Base-by-base conservation (phyloP, 345 rosid genomes). In the Eucalyptus dawsonii region DNA sequence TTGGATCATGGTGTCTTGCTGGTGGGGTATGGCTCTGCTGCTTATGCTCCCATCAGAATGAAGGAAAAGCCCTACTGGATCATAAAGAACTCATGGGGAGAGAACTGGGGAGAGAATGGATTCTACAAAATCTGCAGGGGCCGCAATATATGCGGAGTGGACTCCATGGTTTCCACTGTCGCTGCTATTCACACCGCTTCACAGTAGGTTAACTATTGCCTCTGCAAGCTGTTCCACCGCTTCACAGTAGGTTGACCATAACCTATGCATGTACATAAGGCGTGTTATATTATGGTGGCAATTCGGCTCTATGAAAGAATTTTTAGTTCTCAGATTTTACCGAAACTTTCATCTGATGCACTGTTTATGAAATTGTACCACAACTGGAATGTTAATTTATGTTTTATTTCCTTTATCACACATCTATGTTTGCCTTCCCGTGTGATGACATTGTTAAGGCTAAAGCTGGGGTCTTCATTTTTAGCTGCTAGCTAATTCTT, bases 51-150 rank as follows among this genome's bases (percentile, higher is more conserved):
- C 0, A 90, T 96, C 69, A 88, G 99, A 87, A 86, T 96, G 97
- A 97, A 97, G 97, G 97, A 97, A 50, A 97, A 97, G 94, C 98
- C 98, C 14, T 97, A 91, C 91, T 97, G 99, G 99, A 92, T 97
- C 91, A 97, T 97, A 87, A 97, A 97, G 97, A 97, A 97, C 88
- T 97, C 99, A 1, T 97, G 99, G 99, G 99, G 99, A 37, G 97
- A 94, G 76, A 92, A 13, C 72, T 97, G 99, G 99, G 99, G 99
- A 53, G 99, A 98, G 94, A 93, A 89, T 7, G 99, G 99, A 31
- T 98, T 40, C 90, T 98, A 98, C 94, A 96, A 95, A 90, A 96
- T 98, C 91, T 98, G 99, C 95, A 93, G 93, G 89, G 98, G 98
- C 51, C 97, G 97, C 90, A 97, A 98, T 88, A 89, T 98, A 50